Conservation (phyloP, 2,329 filamentous ascomycete genomes). For the Ascosphaera aggregata region DNA sequence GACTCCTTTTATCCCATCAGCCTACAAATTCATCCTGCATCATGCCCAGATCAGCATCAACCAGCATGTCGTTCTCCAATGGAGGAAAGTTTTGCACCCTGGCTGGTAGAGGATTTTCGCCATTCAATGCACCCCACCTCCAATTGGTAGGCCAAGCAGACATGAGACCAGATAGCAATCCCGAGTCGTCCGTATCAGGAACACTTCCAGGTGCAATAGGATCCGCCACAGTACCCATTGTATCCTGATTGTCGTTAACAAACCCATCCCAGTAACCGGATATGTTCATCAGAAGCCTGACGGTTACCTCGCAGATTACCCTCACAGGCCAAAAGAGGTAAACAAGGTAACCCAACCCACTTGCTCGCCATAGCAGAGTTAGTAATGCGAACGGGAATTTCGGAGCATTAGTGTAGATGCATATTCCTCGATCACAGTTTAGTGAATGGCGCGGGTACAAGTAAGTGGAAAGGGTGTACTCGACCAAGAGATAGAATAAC, state of each 20-base stretch:
- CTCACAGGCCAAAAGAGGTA: conserved; percentile 7
- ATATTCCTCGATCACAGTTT: conserved; percentile 24
- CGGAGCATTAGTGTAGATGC: conserved; percentile 28
- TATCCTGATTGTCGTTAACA: conserved; percentile 9
- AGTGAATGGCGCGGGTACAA: conserved; percentile 28
- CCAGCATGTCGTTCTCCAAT: conserved; percentile 1
- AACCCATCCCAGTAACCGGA: conserved; percentile 21
- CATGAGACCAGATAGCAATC: neutral
- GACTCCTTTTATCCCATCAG: neutral
- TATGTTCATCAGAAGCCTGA: conserved; percentile 13
- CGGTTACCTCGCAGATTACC: conserved; percentile 11
- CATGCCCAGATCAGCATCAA: conserved; percentile 3
- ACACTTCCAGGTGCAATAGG: conserved; percentile 10
- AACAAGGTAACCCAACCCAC: neutral
- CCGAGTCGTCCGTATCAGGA: conserved; percentile 9
- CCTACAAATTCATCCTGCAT: conserved; percentile 4
- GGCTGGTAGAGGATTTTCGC: neutral
- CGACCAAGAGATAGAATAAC: conserved; percentile 25
- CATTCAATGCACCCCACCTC: neutral
- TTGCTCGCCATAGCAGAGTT: conserved; percentile 25
- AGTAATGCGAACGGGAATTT: conserved; percentile 31
- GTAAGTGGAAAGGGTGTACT: conserved; percentile 24
- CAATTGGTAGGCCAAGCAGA: neutral
- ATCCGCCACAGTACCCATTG: conserved; percentile 7
- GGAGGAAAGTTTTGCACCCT: neutral